phyloP scores from a whole-genome alignment of 306 rosid genomes.

The Abrus precatorius region DNA sequence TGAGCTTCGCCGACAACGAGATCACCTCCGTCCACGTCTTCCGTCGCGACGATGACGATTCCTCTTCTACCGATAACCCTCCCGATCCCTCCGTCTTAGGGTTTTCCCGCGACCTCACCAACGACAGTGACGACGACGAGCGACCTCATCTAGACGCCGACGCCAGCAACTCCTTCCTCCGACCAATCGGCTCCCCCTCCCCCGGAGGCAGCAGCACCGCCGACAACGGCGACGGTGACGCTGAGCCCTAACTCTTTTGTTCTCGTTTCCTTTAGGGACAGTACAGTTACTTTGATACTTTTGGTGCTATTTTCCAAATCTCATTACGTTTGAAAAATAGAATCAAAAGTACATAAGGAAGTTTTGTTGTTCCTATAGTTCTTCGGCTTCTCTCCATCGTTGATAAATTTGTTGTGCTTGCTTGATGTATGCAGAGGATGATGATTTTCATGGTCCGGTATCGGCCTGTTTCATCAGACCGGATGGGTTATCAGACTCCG shows the following conservation, averaged over 20 bases:
- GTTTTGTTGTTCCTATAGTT: too few relatives aligned
- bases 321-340: too few relatives aligned
- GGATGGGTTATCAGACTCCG: conserved; percentile 71
- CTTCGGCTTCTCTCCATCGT: background rate
- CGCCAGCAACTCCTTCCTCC: conserved; percentile 43
- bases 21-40: conserved; percentile 92
- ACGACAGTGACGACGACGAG: conserved; percentile 61
- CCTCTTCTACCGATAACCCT: conserved; percentile 62
- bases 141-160: background rate
- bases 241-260: conserved; percentile 14
- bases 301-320: too few relatives aligned
- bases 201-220: conserved; percentile 56
- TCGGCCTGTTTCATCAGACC: conserved; percentile 83
- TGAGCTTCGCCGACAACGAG: conserved; percentile 95
- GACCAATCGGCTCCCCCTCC: conserved; percentile 54
- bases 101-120: conserved; percentile 68
- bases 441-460: conserved; percentile 84
- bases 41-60: conserved; percentile 80
- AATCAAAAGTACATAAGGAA: too few relatives aligned
- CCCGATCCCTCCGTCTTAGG: conserved; percentile 54
- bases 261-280: too few relatives aligned
- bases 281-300: too few relatives aligned
- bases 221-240: too few relatives aligned
- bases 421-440: conserved; percentile 57
- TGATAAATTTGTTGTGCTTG: background rate